phyloP scores from a whole-genome alignment of 139 green algal genomes.

The Tetraselmis striata region DNA sequence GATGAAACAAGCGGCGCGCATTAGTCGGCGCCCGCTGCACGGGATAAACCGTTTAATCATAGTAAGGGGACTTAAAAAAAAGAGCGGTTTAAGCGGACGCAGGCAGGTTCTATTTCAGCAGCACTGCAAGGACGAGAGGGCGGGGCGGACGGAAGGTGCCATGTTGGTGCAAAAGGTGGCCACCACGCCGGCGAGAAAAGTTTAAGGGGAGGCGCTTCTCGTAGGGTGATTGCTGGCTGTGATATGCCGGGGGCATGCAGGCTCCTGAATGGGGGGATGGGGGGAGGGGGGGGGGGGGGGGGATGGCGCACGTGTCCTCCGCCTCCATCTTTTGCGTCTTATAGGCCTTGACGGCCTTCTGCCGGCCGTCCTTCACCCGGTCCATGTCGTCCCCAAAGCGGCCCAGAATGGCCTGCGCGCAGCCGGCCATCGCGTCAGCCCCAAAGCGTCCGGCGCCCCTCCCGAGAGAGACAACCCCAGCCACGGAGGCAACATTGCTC shows the following conservation, averaged over 20 bases:
- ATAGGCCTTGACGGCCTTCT: conserved; percentile 5
- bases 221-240: no score
- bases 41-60: background rate
- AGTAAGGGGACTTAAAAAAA: background rate
- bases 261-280: no score
- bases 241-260: no score
- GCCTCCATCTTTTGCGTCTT: conserved; percentile 11
- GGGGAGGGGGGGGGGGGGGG: no score
- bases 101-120: background rate
- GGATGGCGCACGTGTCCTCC: background rate
- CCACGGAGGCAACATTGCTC: conserved; percentile 31
- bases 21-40: background rate
- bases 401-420: background rate
- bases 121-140: background rate
- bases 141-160: background rate
- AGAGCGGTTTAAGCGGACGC: conserved; percentile 10
- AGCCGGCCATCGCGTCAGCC: no score
- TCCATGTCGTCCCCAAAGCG: background rate
- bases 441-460: no score
- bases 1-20: background rate
- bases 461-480: no score
- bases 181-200: no score
- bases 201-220: no score
- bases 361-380: conserved; percentile 10
- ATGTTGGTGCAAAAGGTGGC: no score